phyloP scores from a whole-genome alignment of 2,329 filamentous ascomycete genomes.

The Blumeria graminis region DNA sequence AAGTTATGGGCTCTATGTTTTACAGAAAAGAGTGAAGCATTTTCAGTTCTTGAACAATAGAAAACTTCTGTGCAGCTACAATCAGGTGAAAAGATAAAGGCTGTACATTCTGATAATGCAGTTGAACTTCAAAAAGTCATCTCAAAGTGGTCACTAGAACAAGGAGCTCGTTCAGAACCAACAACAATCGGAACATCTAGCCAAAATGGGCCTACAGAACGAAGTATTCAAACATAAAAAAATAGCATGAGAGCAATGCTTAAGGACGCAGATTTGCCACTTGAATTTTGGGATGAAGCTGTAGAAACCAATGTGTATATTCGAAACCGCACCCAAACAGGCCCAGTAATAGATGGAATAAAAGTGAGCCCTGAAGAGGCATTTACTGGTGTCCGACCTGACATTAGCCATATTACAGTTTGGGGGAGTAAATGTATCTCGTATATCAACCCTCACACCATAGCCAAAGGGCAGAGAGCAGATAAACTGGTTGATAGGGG shows the following conservation, averaged over 20 bases:
- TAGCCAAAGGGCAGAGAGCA: no score
- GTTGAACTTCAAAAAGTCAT: neutral
- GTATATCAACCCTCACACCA: no score
- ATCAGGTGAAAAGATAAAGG: neutral
- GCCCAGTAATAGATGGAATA: no score
- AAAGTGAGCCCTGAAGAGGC: no score
- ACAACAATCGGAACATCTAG: neutral
- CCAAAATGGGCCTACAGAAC: neutral
- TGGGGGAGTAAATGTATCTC: no score
- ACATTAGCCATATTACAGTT: no score
- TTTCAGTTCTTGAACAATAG: neutral
- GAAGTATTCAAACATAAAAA: neutral
- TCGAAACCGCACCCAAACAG: no score
- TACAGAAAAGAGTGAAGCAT: neutral
- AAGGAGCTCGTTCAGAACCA: neutral
- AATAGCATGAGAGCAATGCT: neutral
- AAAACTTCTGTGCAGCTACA: neutral
- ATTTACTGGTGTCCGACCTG: no score
- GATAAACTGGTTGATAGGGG: no score
- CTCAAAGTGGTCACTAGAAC: neutral
- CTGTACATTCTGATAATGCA: neutral
- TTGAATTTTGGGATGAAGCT: no score
- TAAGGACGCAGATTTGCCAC: neutral
- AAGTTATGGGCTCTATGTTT: neutral
- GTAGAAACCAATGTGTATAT: no score